These are phyloP conservation scores for Starmerella kuoi DNA, from an alignment of 805 yeast species.

Conservation along the genomic window DNA sequence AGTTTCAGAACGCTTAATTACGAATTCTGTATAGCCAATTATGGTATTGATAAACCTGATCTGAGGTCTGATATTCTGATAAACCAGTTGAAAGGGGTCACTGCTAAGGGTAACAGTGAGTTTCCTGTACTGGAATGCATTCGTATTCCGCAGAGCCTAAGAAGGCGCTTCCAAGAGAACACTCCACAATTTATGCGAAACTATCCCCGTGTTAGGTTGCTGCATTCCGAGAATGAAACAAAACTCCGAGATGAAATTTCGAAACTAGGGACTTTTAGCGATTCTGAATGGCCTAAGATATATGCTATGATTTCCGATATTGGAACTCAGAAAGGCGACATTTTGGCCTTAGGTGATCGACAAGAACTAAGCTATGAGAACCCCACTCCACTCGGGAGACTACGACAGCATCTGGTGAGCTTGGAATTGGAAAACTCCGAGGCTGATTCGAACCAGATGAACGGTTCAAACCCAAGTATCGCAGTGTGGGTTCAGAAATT, in stretches of 20 bases:
- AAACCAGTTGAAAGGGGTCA: slow-evolving; percentile 35
- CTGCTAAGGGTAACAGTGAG: slow-evolving; percentile 20
- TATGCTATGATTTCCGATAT: background rate
- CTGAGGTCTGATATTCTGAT: slow-evolving; percentile 45
- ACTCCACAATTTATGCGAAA: background rate
- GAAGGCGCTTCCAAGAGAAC: too few relatives aligned
- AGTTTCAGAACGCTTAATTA: slow-evolving; percentile 38
- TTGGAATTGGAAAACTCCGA: slow-evolving; percentile 26
- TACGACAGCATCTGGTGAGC: slow-evolving; percentile 57
- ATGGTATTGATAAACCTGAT: slow-evolving; percentile 94
- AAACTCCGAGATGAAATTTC: slow-evolving; percentile 6
- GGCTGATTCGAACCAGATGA: background rate
- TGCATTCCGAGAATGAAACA: slow-evolving; percentile 4
- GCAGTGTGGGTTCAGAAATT: slow-evolving; percentile 75
- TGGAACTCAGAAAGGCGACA: slow-evolving; percentile 46
- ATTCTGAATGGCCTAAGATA: slow-evolving; percentile 12
- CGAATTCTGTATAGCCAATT: slow-evolving; percentile 52
- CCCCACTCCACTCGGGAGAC: slow-evolving; percentile 86
- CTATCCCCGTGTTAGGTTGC: slow-evolving; percentile 3
- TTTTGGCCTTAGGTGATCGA: slow-evolving; percentile 70
- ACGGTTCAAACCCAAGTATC: too few relatives aligned
- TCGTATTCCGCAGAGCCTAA: background rate
- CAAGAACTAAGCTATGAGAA: slow-evolving; percentile 64
- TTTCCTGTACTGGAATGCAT: slow-evolving; percentile 64
- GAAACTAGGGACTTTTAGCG: slow-evolving; percentile 5